Evolutionary conservation across 768 basidiomycete species (phyloP).

Genomic region (Kwoniella sp.): DNA sequence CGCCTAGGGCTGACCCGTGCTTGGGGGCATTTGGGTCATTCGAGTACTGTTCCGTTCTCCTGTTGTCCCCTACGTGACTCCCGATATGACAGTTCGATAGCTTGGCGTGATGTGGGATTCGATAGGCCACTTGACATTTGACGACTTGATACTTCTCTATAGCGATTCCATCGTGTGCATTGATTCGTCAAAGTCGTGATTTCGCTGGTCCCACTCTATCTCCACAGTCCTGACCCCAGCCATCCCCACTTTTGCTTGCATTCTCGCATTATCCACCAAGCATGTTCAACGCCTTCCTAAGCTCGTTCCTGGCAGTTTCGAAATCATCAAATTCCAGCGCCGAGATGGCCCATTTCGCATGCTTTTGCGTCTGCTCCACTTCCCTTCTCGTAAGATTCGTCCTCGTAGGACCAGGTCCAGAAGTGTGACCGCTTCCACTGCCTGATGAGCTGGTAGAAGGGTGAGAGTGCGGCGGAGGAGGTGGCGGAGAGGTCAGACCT

Average conservation of each 20-base stretch:
- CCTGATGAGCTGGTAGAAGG: background rate
- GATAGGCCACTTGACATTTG: too few species aligned
- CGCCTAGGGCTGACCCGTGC: too few species aligned
- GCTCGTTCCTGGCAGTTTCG: constrained; percentile 80
- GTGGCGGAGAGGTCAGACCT: constrained; percentile 35
- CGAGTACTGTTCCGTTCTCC: too few species aligned
- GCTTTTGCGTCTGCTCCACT: constrained; percentile 81
- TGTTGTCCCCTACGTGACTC: too few species aligned
- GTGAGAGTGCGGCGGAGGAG: constrained; percentile 22
- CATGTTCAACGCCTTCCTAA: constrained; percentile 69
- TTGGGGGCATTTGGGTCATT: too few species aligned
- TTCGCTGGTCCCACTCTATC: too few species aligned
- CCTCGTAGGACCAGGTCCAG: constrained; percentile 18
- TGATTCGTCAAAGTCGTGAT: background rate
- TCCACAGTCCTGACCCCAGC: too few species aligned
- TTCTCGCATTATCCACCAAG: constrained; percentile 50
- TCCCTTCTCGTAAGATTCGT: constrained; percentile 53
- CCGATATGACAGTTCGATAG: too few species aligned
- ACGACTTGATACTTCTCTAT: too few species aligned
- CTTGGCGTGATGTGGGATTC: too few species aligned
- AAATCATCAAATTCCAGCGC: constrained; percentile 95
- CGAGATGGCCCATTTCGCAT: constrained; percentile 88
- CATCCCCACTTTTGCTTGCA: too few species aligned
- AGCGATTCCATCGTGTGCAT: background rate
- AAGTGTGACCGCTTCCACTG: constrained; percentile 1